These are phyloP conservation scores for Rhodofomes roseus DNA, from an alignment of 1,284 basidiomycete genomes.

Conservation along the genomic window DNA sequence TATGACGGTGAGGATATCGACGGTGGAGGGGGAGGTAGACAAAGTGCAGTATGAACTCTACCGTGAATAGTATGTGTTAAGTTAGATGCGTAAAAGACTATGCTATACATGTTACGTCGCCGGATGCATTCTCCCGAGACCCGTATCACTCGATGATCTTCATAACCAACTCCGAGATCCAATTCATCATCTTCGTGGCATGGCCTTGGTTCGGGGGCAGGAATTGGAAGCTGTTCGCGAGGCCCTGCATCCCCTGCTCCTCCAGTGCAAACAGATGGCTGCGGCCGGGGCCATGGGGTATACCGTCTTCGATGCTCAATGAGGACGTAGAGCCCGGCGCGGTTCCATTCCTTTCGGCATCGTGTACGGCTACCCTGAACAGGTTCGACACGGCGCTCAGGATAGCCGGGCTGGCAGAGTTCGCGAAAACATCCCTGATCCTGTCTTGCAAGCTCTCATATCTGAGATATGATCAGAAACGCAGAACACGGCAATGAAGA, in stretches of 20 bases:
- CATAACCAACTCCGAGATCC: constrained; percentile 65
- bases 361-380: constrained; percentile 64
- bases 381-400: constrained; percentile 71
- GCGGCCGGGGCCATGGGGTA: constrained; percentile 36
- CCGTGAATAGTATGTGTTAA: constrained; percentile 5
- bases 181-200: constrained; percentile 64
- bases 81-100: constrained; percentile 6
- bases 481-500: background rate
- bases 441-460: constrained; percentile 79
- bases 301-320: constrained; percentile 57
- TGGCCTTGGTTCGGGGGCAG: constrained; percentile 51
- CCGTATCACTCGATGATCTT: constrained; percentile 43
- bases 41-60: background rate
- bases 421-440: constrained; percentile 73
- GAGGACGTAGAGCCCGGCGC: constrained; percentile 60
- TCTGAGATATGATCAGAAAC: constrained; percentile 34
- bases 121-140: background rate
- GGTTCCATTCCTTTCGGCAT: constrained; percentile 50
- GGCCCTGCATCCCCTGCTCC: constrained; percentile 66
- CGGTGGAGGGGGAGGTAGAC: background rate
- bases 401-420: constrained; percentile 69
- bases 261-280: constrained; percentile 56
- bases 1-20: background rate
- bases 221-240: constrained; percentile 67
- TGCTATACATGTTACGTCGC: background rate